Conservation (phyloP, 129 eudicot species). For the Helianthus tuberosus region DNA sequence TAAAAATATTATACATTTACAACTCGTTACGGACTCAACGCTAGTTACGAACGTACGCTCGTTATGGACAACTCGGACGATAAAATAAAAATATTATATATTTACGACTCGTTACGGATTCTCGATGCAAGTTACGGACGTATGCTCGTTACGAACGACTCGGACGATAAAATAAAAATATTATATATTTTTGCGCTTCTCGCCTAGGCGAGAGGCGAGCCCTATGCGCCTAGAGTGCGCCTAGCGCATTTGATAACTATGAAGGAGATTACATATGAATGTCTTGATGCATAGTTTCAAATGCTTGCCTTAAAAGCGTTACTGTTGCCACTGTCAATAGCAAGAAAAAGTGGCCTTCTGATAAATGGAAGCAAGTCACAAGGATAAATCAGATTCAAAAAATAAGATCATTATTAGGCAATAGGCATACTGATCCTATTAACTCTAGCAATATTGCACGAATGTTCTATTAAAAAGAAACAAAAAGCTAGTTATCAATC, state of each 20-base stretch:
- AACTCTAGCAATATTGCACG: constrained; percentile 2
- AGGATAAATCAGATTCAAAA: constrained; percentile 73
- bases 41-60: no score
- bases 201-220: no score
- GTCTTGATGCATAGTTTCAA: constrained; percentile 12
- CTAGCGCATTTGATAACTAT: no score
- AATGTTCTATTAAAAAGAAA: not conserved
- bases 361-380: constrained; percentile 93
- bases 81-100: no score
- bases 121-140: no score
- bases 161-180: no score
- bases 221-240: no score
- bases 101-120: no score
- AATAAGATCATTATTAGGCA: constrained; percentile 21
- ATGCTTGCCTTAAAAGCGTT: constrained; percentile 75
- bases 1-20: constrained; percentile 26
- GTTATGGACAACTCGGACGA: no score
- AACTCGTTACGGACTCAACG: no score
- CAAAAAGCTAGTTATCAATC: not conserved
- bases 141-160: no score
- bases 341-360: constrained; percentile 81
- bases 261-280: not conserved
- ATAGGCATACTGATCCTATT: not conserved
- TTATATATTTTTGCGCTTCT: no score
- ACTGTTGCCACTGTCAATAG: constrained; percentile 82